Base-by-base conservation (phyloP, 192 early-diverging fungal species). In the Coemansia sp. region DNA sequence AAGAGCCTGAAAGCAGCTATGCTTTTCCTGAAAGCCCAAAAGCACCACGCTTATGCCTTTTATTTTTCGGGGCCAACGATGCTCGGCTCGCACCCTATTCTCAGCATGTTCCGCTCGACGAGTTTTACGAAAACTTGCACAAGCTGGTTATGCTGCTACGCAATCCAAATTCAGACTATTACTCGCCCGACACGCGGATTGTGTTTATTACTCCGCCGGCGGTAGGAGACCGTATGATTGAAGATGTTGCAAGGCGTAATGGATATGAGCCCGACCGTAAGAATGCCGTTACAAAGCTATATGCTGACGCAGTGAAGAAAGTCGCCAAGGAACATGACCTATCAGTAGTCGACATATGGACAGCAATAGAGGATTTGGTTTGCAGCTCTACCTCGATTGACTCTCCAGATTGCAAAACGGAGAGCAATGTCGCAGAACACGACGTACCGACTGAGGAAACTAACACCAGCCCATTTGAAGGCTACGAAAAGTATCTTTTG, bases 61-160 rank as follows among this genome's bases (percentile, higher is more conserved):
- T 95, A 17, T 90, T 90, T 57, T 84, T 92, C 55, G 93, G 93
- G 10, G 85, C 93, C 17, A 94, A 95, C 64, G 93, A 95, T 62
- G 85, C 90, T 0, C 82, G 82, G 1, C 57, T 87, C 17, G 69
- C 73, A 4, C 64, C 54, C 15, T 76, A 75, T 5, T 26, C 62
- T 2, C 88, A 91, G 63, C 85, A 87, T 58, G 88, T 93, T 1
- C 71, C 86, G 4, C 20, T 93, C 22, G 57, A 69, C 0, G 58
- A 73, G 7, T 94, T 87, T 64, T 71, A 69, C 4, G 23, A 61
- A 6, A 92, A 94, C 56, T 37, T 92, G 19, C 73, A 65, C 26
- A 52, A 66, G 1, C 74, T 94, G 60, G 75, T 91, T 10, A 52
- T 74, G 0, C 63, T 79, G 40, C 68, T 92, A 23, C 84, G 82